Evolutionary conservation across 208 protist species (phyloP), one percentile per base, ranked within the genome.

Genomic region (Dictyostelium gargantuum): DNA sequence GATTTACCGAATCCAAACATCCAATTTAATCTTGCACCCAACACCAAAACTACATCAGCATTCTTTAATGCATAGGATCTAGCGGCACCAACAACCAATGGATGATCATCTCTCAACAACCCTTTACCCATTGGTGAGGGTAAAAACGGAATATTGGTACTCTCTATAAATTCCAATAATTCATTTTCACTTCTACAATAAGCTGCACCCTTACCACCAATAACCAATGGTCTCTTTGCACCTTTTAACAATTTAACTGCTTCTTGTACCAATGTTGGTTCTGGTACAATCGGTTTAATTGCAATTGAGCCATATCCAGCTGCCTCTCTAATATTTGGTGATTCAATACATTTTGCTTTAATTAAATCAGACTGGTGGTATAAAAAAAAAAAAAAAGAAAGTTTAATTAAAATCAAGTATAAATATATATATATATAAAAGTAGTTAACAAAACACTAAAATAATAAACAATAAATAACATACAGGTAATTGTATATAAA

Each of bases 11-110:
- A 91, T 9, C 21, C 3, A 48, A 91, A 82, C 73, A 91, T 91
- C 85, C 85, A 91, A 50, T 91, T 91, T n/a, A 91, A 63, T 61
- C 85, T 40, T 29, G 85, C 85, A 74, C 85, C 85, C 4, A 82
- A 46, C 26, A 91, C 26, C 23, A 91, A 38, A 29, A 91, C 46
- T 19, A 76, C 44, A 76, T 91, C 85, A 4, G 85, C 73, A 56
- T 72, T 52, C 15, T 74, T 84, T 29, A 91, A 63, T 13, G 85
- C 75, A 29, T 63, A 21, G 2, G 85, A 91, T 50, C 85, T 48
- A 10, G 85, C 85, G 9, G 75, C 29, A 9, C 42, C n/a, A 66
- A 79, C 73, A 21, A 56, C 52, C 10, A 54, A 46, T 6, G 44
- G 42, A 63, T 84, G 40, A 61, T 73, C 44, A 46, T 91, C 85